Evolutionary conservation across 192 early-diverging fungal species (phyloP), one percentile per base, ranked within the genome.

Genomic region (Funneliformis mosseae): DNA sequence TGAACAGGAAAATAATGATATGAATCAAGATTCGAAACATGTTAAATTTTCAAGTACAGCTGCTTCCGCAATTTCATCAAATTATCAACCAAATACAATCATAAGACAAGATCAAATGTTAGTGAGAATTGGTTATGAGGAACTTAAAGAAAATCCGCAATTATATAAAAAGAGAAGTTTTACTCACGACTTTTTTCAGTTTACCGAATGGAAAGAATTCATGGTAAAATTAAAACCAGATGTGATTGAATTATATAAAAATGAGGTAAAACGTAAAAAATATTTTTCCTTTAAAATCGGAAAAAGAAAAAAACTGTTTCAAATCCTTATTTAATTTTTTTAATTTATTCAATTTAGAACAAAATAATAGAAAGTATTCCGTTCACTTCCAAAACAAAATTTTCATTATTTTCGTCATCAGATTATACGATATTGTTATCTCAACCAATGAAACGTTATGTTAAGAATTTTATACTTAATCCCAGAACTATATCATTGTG

Each of bases 361-460:
- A 55, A 55, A 55, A 6, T 55, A 55, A 1, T 55, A 21, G 50
- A 55, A 21, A 55, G 16, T 0, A 55, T 55, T 55, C 1, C 4
- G 1, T 55, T 55, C 16, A 55, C 50, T 55, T 55, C 50, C 16
- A 55, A 14, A 21, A 55, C 50, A 21, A 55, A 55, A 55, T 76
- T 85, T 3, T 79, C 81, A 0, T 43, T 85, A 11, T 85, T 80
- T 42, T 85, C 84, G 6, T 81, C 84, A 5, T 28, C 82, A 21
- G 84, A 85, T 50, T 85, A 85, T 46, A 81, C 84, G 0, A 85
- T 85, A 59, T 81, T 79, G 2, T 60, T 85, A 63, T 78, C 70
- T 0, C 81, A 83, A 28, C 82, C 78, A 38, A 76, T 70, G 39
- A 72, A 72, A 5, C 14, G 81, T 25, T 81, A 80, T 7, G n/a